These are phyloP conservation scores for Saturnispora saitoi DNA, from an alignment of 805 yeast genomes.

Conservation along the genomic window DNA sequence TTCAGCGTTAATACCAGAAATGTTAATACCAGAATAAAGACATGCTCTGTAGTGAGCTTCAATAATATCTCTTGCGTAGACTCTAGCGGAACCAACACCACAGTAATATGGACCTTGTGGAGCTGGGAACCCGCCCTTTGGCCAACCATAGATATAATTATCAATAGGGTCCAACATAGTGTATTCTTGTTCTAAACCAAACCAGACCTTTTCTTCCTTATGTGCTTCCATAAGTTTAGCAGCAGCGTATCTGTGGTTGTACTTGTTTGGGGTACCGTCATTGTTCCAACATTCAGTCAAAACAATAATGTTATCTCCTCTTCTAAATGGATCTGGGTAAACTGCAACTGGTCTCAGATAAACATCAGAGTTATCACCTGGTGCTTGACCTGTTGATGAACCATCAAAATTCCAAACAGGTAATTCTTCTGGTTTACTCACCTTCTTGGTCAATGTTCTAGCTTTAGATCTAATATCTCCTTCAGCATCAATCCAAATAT, in stretches of 20 bases:
- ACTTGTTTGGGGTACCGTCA: constrained; percentile 98
- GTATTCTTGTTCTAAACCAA: constrained; percentile 98
- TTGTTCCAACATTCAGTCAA: constrained; percentile 95
- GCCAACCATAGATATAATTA: constrained; percentile 95
- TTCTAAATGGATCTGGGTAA: constrained; percentile 96
- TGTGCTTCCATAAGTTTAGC: constrained; percentile 93
- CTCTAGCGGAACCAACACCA: constrained; percentile 99
- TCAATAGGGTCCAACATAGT: constrained; percentile 80
- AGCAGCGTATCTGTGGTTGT: constrained; percentile 96
- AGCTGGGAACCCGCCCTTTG: constrained; percentile 99
- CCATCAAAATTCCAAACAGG: constrained; percentile 99
- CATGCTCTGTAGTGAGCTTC: constrained; percentile 99
- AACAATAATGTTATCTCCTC: constrained; percentile 94
- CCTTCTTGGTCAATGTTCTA: constrained; percentile 66
- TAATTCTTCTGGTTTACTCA: constrained; percentile 69
- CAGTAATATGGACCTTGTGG: constrained; percentile 99
- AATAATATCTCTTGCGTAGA: constrained; percentile 93
- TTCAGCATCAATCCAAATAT: constrained; percentile 94
- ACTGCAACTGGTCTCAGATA: constrained; percentile 92
- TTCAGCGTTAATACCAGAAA: constrained; percentile 97
- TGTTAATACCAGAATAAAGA: constrained; percentile 80
- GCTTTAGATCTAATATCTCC: constrained; percentile 92
- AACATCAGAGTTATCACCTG: constrained; percentile 94
- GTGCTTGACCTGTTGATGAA: constrained; percentile 97
- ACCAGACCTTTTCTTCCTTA: constrained; percentile 80